Conservation (phyloP, 2,329 filamentous ascomycete genomes). For the Colletotrichum cereale region DNA sequence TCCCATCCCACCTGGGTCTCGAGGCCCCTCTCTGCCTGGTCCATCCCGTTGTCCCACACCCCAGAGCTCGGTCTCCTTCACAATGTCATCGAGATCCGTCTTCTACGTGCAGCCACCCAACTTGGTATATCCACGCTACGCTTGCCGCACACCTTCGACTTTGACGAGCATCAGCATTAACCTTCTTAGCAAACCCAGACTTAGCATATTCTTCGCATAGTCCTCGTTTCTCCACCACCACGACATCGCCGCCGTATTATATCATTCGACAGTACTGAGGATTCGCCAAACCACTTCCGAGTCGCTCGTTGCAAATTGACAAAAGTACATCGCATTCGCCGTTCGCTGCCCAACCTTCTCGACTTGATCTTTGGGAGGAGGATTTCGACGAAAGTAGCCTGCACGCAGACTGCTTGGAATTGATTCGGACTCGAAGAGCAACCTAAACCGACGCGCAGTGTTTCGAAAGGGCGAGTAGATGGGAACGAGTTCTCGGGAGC, state of each 20-base stretch:
- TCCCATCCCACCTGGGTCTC: conserved; percentile 40
- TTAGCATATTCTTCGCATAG: not conserved
- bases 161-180: conserved; percentile 22
- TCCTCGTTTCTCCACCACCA: not conserved
- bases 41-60: conserved; percentile 42
- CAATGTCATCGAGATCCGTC: conserved; percentile 43
- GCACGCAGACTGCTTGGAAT: conserved; percentile 9
- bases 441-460: conserved; percentile 2
- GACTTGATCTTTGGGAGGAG: not conserved
- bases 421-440: conserved; percentile 36
- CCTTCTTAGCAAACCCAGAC: conserved; percentile 7
- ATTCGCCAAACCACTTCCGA: not conserved
- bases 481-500: conserved; percentile 12
- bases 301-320: not conserved
- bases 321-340: not conserved
- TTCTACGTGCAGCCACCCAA: conserved; percentile 32
- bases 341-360: not conserved
- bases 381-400: conserved; percentile 11
- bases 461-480: conserved; percentile 17
- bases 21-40: conserved; percentile 38
- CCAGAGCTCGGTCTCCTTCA: conserved; percentile 40
- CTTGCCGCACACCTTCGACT: conserved; percentile 29
- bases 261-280: not conserved
- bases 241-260: not conserved
- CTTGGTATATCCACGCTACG: conserved; percentile 40